Evolutionary conservation across 805 yeast species (phyloP).

Genomic region (Sugiyamaella valdiviana): DNA sequence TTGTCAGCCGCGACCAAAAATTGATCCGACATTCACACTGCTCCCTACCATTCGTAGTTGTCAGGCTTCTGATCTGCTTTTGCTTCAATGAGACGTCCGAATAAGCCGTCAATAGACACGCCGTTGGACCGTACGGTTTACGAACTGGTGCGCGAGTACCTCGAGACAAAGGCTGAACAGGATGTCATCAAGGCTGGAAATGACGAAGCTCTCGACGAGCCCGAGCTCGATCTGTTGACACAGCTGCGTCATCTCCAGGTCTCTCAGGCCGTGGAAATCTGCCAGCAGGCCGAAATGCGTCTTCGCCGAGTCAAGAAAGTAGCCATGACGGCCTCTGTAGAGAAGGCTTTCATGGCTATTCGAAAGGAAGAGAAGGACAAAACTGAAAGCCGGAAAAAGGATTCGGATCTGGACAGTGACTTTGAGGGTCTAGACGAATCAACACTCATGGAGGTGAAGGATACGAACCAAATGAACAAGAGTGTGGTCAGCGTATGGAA

Average conservation of each 20-base stretch:
- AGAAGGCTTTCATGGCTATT: conserved; percentile 48
- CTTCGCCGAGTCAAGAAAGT: conserved; percentile 64
- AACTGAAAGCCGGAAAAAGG: conserved; percentile 24
- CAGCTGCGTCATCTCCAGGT: conserved; percentile 39
- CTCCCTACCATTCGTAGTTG: too few species aligned
- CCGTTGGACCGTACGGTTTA: conserved; percentile 22
- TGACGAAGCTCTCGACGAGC: background rate
- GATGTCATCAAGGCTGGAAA: conserved; percentile 4
- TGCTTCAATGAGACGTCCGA: conserved; percentile 1
- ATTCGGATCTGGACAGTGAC: conserved; percentile 33
- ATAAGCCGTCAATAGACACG: conserved; percentile 3
- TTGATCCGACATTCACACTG: too few species aligned
- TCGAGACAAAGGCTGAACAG: conserved; percentile 11
- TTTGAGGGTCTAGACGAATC: conserved; percentile 35
- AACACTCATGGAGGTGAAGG: conserved; percentile 53
- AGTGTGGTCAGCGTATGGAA: conserved; percentile 69
- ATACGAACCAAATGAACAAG: conserved; percentile 66
- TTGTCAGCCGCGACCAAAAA: too few species aligned
- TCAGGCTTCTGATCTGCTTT: background rate
- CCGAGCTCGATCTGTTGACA: conserved; percentile 6
- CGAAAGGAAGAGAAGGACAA: conserved; percentile 54
- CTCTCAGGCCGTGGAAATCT: conserved; percentile 32
- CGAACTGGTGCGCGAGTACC: conserved; percentile 24
- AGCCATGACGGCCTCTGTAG: conserved; percentile 57
- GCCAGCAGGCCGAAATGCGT: conserved; percentile 59